These are phyloP conservation scores for Cryptosporidium baileyi DNA, from an alignment of 169 alveolate species.

Conservation along the genomic window DNA sequence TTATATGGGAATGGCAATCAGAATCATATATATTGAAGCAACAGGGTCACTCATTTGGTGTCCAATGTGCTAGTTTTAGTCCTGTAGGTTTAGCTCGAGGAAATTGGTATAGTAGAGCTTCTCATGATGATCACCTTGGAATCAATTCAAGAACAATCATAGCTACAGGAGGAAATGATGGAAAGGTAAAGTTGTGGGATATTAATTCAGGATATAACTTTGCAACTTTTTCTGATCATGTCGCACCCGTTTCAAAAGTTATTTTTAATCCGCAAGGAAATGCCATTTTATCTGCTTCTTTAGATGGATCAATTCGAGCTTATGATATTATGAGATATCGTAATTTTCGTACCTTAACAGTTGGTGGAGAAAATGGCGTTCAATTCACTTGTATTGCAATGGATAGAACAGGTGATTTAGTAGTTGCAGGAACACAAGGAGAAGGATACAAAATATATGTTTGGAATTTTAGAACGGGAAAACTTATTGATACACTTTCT, in stretches of 20 bases:
- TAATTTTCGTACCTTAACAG: constrained; percentile 87
- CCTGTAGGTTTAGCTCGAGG: constrained; percentile 45
- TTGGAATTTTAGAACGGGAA: constrained; percentile 86
- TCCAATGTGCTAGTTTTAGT: constrained; percentile 58
- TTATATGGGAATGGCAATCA: constrained; percentile 99
- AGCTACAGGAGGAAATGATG: constrained; percentile 98
- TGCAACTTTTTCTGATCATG: constrained; percentile 94
- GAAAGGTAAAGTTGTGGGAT: constrained; percentile 95
- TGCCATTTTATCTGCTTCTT: constrained; percentile 92
- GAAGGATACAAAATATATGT: constrained; percentile 81
- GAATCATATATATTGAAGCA: constrained; percentile 95
- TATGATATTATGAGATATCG: constrained; percentile 92
- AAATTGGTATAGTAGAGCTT: constrained; percentile 34
- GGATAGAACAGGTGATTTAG: constrained; percentile 95
- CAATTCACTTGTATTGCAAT: constrained; percentile 93
- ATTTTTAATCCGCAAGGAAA: constrained; percentile 91
- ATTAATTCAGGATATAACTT: constrained; percentile 91
- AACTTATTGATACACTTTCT: constrained; percentile 84
- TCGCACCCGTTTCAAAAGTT: constrained; percentile 90
- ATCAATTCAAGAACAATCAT: constrained; percentile 87
- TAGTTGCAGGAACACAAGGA: constrained; percentile 96
- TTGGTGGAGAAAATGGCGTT: neutral
- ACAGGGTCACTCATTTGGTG: constrained; percentile 90
- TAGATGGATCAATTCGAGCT: constrained; percentile 98
- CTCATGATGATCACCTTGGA: constrained; percentile 75